Percentiles rank a stretch among this genome's conserved stretches.
phyloP scores from a whole-genome alignment of 352 stramenopile species.

The Pythium aquatile region DNA sequence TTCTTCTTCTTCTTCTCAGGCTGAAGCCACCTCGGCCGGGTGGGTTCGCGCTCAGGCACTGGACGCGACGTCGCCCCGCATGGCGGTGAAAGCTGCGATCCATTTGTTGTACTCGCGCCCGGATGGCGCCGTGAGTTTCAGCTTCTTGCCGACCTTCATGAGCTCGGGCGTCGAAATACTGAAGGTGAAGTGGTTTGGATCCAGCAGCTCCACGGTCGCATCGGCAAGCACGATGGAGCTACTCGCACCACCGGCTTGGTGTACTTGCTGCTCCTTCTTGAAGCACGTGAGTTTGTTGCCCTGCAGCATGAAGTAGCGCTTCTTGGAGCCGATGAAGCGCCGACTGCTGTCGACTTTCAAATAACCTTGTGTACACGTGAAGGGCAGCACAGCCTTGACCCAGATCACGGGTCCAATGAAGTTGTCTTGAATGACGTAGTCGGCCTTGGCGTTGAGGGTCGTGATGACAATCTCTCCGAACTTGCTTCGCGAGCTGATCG shows the following conservation, averaged over 20 bases:
- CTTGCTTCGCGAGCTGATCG: slow-evolving; percentile 79
- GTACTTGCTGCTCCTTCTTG: slow-evolving; percentile 43
- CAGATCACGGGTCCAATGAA: slow-evolving; percentile 83
- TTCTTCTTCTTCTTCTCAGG: background rate
- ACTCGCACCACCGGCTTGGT: slow-evolving; percentile 71
- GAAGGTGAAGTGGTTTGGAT: slow-evolving; percentile 68
- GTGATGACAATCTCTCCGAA: slow-evolving; percentile 71
- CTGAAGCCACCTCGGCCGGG: background rate
- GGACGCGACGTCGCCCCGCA: slow-evolving; percentile 34
- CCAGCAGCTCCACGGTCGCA: slow-evolving; percentile 62
- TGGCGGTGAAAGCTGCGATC: slow-evolving; percentile 58
- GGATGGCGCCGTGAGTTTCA: slow-evolving; percentile 71
- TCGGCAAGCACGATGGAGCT: slow-evolving; percentile 64
- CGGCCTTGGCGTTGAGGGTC: slow-evolving; percentile 52
- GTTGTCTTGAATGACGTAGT: slow-evolving; percentile 84
- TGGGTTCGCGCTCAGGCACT: slow-evolving; percentile 11
- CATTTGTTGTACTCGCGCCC: slow-evolving; percentile 86
- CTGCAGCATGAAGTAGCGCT: slow-evolving; percentile 70
- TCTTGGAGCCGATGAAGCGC: slow-evolving; percentile 82
- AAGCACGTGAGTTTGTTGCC: slow-evolving; percentile 36
- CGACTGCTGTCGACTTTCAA: slow-evolving; percentile 80
- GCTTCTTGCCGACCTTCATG: slow-evolving; percentile 68
- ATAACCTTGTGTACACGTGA: slow-evolving; percentile 81
- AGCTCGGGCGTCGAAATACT: slow-evolving; percentile 79
- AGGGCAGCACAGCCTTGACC: slow-evolving; percentile 82